These are phyloP conservation scores for Gillenia trifoliata DNA, from an alignment of 306 rosid species.

Conservation along the genomic window DNA sequence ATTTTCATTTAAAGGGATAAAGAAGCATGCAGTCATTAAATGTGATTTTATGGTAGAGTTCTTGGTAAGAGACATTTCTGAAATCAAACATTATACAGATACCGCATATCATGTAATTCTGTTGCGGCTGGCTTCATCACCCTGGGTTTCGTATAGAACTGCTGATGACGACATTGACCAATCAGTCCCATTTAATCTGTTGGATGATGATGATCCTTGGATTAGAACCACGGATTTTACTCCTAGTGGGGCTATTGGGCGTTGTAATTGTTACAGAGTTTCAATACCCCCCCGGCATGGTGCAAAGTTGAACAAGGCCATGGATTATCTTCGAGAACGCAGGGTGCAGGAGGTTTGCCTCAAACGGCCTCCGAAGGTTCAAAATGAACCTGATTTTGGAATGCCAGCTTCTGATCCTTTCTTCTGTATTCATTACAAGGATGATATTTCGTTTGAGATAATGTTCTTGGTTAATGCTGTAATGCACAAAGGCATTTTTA, in stretches of 20 bases:
- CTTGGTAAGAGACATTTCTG: slow-evolving; percentile 59
- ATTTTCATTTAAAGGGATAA: slow-evolving; percentile 43
- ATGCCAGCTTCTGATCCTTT: slow-evolving; percentile 42
- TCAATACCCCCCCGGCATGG: slow-evolving; percentile 74
- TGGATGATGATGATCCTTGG: slow-evolving; percentile 97
- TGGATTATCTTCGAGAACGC: slow-evolving; percentile 40
- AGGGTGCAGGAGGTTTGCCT: slow-evolving; percentile 40
- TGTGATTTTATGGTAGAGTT: slow-evolving; percentile 81
- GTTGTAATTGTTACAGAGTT: slow-evolving; percentile 60
- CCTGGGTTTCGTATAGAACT: slow-evolving; percentile 69
- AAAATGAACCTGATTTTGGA: slow-evolving; percentile 62
- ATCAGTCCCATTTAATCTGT: slow-evolving; percentile 48
- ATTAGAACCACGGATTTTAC: slow-evolving; percentile 86
- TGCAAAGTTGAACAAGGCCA: slow-evolving; percentile 50
- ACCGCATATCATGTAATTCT: slow-evolving; percentile 42
- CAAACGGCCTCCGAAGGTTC: slow-evolving; percentile 32
- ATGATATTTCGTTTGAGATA: slow-evolving; percentile 53
- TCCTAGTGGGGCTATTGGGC: slow-evolving; percentile 78
- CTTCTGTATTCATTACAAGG: slow-evolving; percentile 42
- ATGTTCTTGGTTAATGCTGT: slow-evolving; percentile 68
- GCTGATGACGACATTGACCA: slow-evolving; percentile 76
- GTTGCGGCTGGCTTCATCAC: slow-evolving; percentile 62
- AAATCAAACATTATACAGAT: slow-evolving; percentile 45
- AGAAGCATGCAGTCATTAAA: slow-evolving; percentile 41
- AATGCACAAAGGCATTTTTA: slow-evolving; percentile 63